Evolutionary conservation across 352 stramenopile genomes (phyloP).

Genomic region (Pythium monospermum): DNA sequence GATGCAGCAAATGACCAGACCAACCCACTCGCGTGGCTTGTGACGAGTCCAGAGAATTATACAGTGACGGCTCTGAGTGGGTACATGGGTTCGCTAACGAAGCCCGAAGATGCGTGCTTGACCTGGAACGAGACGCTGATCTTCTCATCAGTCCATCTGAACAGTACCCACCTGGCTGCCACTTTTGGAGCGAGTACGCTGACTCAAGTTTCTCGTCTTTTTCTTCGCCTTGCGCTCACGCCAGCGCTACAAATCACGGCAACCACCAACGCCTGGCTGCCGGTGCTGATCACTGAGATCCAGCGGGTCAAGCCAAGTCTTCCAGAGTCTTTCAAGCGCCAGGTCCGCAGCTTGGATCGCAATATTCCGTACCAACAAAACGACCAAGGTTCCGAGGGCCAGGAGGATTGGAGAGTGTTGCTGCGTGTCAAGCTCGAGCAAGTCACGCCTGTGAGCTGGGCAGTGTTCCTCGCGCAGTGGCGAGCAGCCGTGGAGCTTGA

Average conservation of each 20-base stretch:
- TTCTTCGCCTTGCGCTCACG: slow-evolving; percentile 1
- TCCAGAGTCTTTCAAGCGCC: slow-evolving; percentile 23
- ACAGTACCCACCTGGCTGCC: not conserved
- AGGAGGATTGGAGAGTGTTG: slow-evolving; percentile 24
- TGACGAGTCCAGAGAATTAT: no score
- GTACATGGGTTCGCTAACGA: not conserved
- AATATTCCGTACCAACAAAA: not conserved
- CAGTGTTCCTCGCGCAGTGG: slow-evolving; percentile 51
- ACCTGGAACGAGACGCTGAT: not conserved
- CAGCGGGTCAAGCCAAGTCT: slow-evolving; percentile 12
- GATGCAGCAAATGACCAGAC: not conserved
- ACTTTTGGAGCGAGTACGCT: not conserved
- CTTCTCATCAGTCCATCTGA: not conserved
- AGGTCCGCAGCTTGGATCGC: slow-evolving; percentile 16
- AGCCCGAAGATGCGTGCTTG: not conserved
- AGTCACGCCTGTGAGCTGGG: slow-evolving; percentile 43
- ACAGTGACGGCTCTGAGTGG: not conserved
- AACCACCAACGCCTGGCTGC: slow-evolving; percentile 33
- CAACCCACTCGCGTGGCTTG: slow-evolving; percentile 6
- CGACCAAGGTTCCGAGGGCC: not conserved
- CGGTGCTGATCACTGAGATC: slow-evolving; percentile 28
- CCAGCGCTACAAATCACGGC: not conserved
- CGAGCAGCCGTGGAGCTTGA: slow-evolving; percentile 8
- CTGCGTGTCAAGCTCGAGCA: slow-evolving; percentile 30
- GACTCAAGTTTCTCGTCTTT: not conserved